Percentiles rank a stretch among this genome's conserved stretches.
These are phyloP conservation scores for Samsoniella hepiali DNA, from an alignment of 2,329 filamentous ascomycete species.

Conservation along the genomic window DNA sequence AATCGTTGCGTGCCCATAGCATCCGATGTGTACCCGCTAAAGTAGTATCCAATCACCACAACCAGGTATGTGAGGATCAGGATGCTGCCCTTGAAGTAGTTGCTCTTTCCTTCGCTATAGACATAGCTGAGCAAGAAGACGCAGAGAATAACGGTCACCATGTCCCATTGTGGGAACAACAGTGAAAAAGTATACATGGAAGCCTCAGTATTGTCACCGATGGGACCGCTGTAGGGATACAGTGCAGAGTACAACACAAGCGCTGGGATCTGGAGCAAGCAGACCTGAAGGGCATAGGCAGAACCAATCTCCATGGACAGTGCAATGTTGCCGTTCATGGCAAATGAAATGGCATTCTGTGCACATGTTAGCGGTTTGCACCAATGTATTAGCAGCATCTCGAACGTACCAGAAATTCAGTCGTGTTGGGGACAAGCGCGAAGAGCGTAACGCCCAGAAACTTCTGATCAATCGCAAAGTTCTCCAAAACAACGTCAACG, in stretches of 20 bases:
- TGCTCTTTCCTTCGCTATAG: slow-evolving; percentile 98
- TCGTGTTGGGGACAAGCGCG: slow-evolving; percentile 95
- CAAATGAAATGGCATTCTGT: slow-evolving; percentile 95
- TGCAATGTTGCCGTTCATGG: slow-evolving; percentile 99
- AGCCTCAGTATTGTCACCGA: slow-evolving; percentile 36
- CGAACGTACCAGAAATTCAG: slow-evolving; percentile 81
- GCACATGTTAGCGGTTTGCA: slow-evolving; percentile 13
- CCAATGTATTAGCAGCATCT: too few species aligned
- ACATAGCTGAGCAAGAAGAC: slow-evolving; percentile 97
- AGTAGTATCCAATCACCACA: slow-evolving; percentile 87
- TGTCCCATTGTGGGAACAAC: slow-evolving; percentile 98
- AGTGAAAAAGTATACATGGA: slow-evolving; percentile 71
- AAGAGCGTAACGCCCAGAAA: slow-evolving; percentile 96
- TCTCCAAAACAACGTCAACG: slow-evolving; percentile 91
- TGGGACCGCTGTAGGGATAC: slow-evolving; percentile 47
- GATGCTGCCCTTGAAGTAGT: slow-evolving; percentile 99
- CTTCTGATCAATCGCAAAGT: slow-evolving; percentile 91
- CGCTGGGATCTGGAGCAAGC: slow-evolving; percentile 88
- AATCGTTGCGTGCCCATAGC: slow-evolving; percentile 47
- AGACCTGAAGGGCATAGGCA: slow-evolving; percentile 94
- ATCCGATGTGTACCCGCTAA: slow-evolving; percentile 58
- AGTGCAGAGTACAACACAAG: slow-evolving; percentile 87
- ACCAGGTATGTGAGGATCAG: slow-evolving; percentile 90
- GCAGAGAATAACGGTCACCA: slow-evolving; percentile 94
- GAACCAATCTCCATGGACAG: slow-evolving; percentile 99